These are phyloP conservation scores for Nymphaea thermarum DNA, from an alignment of 164 flowering plant genomes.

Conservation along the genomic window DNA sequence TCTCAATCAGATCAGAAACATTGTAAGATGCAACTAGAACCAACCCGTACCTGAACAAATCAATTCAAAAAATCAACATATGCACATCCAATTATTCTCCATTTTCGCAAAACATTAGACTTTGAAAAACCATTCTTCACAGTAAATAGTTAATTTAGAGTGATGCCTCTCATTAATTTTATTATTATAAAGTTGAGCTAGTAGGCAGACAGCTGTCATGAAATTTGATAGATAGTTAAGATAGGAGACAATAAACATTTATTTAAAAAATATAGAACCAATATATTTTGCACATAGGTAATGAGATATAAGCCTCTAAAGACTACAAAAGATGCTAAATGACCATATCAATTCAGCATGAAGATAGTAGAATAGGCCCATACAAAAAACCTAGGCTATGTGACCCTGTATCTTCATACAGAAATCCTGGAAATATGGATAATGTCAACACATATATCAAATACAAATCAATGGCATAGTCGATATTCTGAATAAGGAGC, in stretches of 20 bases:
- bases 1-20: slow-evolving; percentile 32
- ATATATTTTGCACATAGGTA: no score
- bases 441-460: slow-evolving; percentile 45
- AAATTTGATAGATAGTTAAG: no score
- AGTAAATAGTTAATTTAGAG: no score
- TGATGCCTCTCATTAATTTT: no score
- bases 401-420: slow-evolving; percentile 45
- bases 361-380: background rate
- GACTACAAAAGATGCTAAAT: no score
- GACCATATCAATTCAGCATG: background rate
- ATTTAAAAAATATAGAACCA: no score
- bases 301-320: no score
- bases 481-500: slow-evolving; percentile 30
- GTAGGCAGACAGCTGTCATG: no score
- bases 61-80: background rate
- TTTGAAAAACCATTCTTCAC: no score
- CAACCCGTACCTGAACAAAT: slow-evolving; percentile 35
- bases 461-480: slow-evolving; percentile 31
- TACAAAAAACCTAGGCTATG: slow-evolving; percentile 47
- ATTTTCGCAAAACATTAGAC: background rate
- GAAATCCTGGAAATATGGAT: slow-evolving; percentile 55
- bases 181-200: no score
- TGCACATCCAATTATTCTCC: background rate
- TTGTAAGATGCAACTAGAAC: slow-evolving; percentile 48
- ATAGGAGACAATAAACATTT: no score